phyloP scores from a whole-genome alignment of 2,329 filamentous ascomycete species.

The Ceratocystis colombiana region DNA sequence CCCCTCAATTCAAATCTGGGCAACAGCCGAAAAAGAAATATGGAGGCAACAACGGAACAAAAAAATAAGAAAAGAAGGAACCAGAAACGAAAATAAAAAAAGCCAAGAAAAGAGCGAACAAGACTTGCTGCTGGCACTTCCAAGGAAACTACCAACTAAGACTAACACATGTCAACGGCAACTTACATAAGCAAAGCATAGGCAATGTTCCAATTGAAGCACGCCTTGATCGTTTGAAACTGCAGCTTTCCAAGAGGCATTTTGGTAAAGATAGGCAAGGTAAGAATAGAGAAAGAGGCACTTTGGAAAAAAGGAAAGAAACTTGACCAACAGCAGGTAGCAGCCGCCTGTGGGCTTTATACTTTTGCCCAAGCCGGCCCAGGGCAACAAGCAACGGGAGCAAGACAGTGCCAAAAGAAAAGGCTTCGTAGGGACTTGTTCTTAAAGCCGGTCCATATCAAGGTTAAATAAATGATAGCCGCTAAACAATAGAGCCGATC shows the following conservation, averaged over 20 bases:
- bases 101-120: not conserved
- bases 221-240: slow-evolving; percentile 18
- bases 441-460: not conserved
- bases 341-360: slow-evolving; percentile 2
- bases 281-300: not conserved
- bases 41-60: not conserved
- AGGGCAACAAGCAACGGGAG: too few relatives aligned
- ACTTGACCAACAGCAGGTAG: not conserved
- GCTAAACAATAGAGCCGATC: too few relatives aligned
- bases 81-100: not conserved
- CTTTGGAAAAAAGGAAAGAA: not conserved
- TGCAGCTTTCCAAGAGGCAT: slow-evolving; percentile 19
- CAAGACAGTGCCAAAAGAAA: too few relatives aligned
- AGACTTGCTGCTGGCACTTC: not conserved
- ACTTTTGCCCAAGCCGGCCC: not conserved
- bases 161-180: not conserved
- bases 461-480: not conserved
- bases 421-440: not conserved
- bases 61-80: too few relatives aligned
- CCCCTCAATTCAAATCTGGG: not conserved
- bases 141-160: not conserved
- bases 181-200: slow-evolving; percentile 25
- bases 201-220: slow-evolving; percentile 25
- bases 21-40: not conserved
- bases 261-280: not conserved